These are phyloP conservation scores for Hymenoscyphus salicellus DNA, from an alignment of 2,329 filamentous ascomycete species.

Conservation along the genomic window DNA sequence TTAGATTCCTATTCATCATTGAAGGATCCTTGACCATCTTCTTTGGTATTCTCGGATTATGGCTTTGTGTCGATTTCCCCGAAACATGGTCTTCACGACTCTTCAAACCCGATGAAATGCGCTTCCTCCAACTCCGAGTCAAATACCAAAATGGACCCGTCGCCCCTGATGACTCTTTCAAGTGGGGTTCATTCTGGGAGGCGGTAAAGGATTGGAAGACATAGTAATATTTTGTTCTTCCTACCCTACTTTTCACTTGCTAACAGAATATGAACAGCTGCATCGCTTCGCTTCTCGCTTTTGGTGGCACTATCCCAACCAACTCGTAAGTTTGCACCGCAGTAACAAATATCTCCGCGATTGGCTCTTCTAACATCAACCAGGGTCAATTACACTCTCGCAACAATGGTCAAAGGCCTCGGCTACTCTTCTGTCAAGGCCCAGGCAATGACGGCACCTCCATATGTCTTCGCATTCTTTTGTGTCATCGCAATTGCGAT, in stretches of 20 bases:
- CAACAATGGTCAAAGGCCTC: constrained; percentile 24
- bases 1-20: background rate
- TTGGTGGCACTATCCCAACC: constrained; percentile 33
- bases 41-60: constrained; percentile 23
- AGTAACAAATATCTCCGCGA: no score
- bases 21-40: constrained; percentile 10
- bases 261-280: constrained; percentile 19
- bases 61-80: constrained; percentile 34
- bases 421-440: constrained; percentile 36
- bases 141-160: constrained; percentile 10
- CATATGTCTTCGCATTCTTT: constrained; percentile 31
- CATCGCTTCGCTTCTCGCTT: constrained; percentile 37
- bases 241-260: background rate
- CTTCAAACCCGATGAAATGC: constrained; percentile 34
- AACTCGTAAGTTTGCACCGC: constrained; percentile 23
- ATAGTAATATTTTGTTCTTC: constrained; percentile 24
- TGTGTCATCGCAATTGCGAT: constrained; percentile 12
- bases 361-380: background rate
- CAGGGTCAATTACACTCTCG: background rate
- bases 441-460: constrained; percentile 33
- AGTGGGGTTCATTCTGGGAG: constrained; percentile 28
- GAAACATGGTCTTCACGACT: constrained; percentile 28
- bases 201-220: constrained; percentile 42
- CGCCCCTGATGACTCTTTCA: constrained; percentile 23
- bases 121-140: constrained; percentile 29